These are phyloP conservation scores for Craterostigma plantagineum DNA, from an alignment of 257 asterid genomes.

Conservation along the genomic window DNA sequence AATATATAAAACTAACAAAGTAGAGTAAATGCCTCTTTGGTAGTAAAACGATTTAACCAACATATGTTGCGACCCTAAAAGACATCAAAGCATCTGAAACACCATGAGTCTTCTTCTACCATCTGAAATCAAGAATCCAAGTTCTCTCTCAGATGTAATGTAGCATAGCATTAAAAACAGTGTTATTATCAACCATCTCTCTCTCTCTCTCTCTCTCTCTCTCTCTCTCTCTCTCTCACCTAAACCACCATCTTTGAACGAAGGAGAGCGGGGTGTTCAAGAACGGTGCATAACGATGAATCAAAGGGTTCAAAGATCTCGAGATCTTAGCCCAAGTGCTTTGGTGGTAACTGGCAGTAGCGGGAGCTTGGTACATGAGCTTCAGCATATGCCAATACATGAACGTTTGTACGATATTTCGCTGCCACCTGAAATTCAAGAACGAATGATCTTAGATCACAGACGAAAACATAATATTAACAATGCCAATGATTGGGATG, in stretches of 20 bases:
- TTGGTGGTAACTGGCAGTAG: conserved; percentile 74
- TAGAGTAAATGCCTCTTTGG: too few relatives aligned
- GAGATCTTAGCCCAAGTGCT: conserved; percentile 82
- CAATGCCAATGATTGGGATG: not conserved
- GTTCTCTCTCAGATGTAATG: too few relatives aligned
- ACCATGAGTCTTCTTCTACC: too few relatives aligned
- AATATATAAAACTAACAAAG: too few relatives aligned
- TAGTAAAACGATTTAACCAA: too few relatives aligned
- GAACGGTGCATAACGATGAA: conserved; percentile 61
- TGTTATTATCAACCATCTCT: too few relatives aligned
- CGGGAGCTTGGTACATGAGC: conserved; percentile 92
- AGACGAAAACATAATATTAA: conserved; percentile 1
- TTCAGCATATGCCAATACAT: conserved; percentile 97
- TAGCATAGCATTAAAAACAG: too few relatives aligned
- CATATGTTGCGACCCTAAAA: too few relatives aligned
- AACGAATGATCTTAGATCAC: conserved; percentile 6
- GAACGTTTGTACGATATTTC: conserved; percentile 67
- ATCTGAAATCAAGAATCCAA: too few relatives aligned
- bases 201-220: not conserved
- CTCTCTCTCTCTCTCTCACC: conserved; percentile 19
- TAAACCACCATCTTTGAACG: conserved; percentile 72
- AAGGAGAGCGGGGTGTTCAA: conserved; percentile 52
- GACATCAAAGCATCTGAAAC: too few relatives aligned
- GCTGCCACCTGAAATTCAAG: conserved; percentile 72
- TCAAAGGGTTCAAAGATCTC: conserved; percentile 35